phyloP scores from a whole-genome alignment of 345 rosid genomes.

The Mercurialis annua region DNA sequence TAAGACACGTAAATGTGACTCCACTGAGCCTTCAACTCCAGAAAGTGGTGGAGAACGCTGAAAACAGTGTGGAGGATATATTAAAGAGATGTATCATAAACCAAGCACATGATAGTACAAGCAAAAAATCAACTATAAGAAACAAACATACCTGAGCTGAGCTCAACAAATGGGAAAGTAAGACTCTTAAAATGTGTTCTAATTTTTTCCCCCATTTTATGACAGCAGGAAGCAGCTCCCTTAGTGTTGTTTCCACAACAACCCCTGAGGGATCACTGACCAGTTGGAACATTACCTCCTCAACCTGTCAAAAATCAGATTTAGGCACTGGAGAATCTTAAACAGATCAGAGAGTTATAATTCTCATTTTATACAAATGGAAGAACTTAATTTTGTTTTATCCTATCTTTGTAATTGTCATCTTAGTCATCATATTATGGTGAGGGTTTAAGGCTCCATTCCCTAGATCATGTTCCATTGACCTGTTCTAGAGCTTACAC shows the following conservation, averaged over 20 bases:
- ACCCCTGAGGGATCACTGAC: constrained; percentile 88
- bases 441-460: constrained; percentile 39
- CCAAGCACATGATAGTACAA: background rate
- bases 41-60: constrained; percentile 94
- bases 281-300: constrained; percentile 93
- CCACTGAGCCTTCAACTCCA: constrained; percentile 93
- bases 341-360: background rate
- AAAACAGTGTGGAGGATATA: constrained; percentile 19
- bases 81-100: constrained; percentile 11
- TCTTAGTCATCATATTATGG: constrained; percentile 37
- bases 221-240: constrained; percentile 78
- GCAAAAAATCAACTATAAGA: constrained; percentile 14
- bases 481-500: constrained; percentile 74
- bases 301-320: constrained; percentile 64
- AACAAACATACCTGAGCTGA: constrained; percentile 67
- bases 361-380: constrained; percentile 17
- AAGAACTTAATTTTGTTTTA: constrained; percentile 21
- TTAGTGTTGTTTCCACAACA: constrained; percentile 86
- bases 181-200: constrained; percentile 68
- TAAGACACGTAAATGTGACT: constrained; percentile 77
- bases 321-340: constrained; percentile 27
- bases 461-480: constrained; percentile 55
- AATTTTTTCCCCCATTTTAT: constrained; percentile 84
- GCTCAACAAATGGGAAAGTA: constrained; percentile 68
- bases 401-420: constrained; percentile 20